Evolutionary conservation across 305 asterid genomes (phyloP).

Genomic region (Stenogyne calaminthoides): DNA sequence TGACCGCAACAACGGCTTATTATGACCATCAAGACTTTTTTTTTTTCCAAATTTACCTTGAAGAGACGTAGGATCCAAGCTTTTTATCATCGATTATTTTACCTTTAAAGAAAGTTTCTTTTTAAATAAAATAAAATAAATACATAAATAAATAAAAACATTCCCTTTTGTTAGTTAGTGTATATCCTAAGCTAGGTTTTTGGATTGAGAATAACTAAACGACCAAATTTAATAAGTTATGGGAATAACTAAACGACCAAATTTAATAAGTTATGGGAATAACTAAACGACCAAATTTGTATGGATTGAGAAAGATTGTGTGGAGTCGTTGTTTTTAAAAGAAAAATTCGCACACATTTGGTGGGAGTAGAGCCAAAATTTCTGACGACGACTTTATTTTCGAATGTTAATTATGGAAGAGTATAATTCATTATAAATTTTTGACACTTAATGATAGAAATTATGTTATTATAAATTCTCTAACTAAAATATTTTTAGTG

Average conservation of each 20-base stretch:
- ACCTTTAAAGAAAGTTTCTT: neutral
- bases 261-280: neutral
- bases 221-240: no score
- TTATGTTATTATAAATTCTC: no score
- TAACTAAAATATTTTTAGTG: no score
- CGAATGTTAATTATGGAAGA: no score
- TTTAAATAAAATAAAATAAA: neutral
- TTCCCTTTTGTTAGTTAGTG: neutral
- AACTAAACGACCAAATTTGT: neutral
- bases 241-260: neutral
- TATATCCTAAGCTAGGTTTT: neutral
- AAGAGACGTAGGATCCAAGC: constrained; percentile 1
- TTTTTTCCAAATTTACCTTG: neutral
- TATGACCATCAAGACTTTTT: neutral
- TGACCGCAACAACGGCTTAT: neutral
- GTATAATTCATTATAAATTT: no score
- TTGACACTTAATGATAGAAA: no score
- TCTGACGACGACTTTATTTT: no score
- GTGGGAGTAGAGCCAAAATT: neutral
- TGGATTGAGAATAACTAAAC: no score
- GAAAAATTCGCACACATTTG: neutral
- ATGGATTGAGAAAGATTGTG: neutral
- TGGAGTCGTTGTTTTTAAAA: neutral
- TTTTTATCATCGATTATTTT: neutral
- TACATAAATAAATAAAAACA: neutral